Percentiles rank a stretch among this genome's conserved stretches.
Conservation (phyloP, 1,139 yeast genomes). For the Starmera stellimalicola region DNA sequence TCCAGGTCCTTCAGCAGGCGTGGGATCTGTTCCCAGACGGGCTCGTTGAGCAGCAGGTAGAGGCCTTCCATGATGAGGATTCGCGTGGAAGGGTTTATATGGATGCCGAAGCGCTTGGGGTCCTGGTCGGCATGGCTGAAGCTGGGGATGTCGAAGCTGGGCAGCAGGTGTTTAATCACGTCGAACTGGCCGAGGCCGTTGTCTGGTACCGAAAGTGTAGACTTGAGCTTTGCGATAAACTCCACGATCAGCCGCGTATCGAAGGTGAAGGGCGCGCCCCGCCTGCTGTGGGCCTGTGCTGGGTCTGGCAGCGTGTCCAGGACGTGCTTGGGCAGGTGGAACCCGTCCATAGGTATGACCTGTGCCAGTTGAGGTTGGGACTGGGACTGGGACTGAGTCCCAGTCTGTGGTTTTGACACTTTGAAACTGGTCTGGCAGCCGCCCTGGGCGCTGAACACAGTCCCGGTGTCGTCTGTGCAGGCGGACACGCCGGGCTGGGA, state of each 20-base stretch:
- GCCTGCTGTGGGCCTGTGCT: constrained; percentile 44
- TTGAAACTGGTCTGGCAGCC: too few relatives aligned
- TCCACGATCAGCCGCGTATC: constrained; percentile 34
- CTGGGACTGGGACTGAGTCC: too few relatives aligned
- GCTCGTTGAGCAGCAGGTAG: constrained; percentile 42
- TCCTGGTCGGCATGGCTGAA: constrained; percentile 68
- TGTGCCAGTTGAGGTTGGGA: constrained; percentile 30
- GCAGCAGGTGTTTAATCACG: constrained; percentile 17
- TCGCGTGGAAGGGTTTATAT: constrained; percentile 30
- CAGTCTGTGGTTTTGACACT: too few relatives aligned
- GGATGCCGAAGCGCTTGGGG: constrained; percentile 41
- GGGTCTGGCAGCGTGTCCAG: constrained; percentile 45
- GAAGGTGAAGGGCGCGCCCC: constrained; percentile 86
- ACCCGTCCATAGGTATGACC: constrained; percentile 71
- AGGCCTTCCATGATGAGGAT: constrained; percentile 56
- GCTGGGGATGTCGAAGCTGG: constrained; percentile 48
- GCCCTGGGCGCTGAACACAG: too few relatives aligned
- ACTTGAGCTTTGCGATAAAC: constrained; percentile 8
- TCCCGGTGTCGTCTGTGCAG: too few relatives aligned
- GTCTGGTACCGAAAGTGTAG: constrained; percentile 9
- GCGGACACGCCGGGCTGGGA: too few relatives aligned
- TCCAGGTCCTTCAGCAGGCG: constrained; percentile 15
- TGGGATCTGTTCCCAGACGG: constrained; percentile 40
- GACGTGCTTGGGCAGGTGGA: constrained; percentile 55
- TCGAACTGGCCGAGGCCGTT: constrained; percentile 7